Base-by-base conservation (phyloP, 768 basidiomycete species). In the Strobilomyces echinocephalus region DNA sequence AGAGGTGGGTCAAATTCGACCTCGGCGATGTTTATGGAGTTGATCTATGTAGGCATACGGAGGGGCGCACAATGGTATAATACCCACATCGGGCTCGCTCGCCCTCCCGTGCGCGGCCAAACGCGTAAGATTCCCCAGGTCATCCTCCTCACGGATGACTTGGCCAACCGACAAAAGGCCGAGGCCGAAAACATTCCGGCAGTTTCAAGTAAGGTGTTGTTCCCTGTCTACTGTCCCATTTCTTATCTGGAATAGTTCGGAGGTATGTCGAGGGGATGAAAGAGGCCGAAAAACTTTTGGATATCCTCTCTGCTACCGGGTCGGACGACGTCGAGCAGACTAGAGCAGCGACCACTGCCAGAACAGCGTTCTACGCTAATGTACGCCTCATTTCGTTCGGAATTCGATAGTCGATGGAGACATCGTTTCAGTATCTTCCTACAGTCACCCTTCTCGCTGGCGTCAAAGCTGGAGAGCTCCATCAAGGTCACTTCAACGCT, bases 401-500 rank as follows among this genome's bases (percentile, higher is more conserved):
- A 28, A 12, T 35, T 16, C 1, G 30, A 10, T 33, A n/a, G 36
- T 14, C 31, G 24, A 53, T 28, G 18, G 34, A 53, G 48, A 45
- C 41, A 24, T 50, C 34, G 1, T 33, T 45, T 5, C 48, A 98
- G 92, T 95, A 98, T 67, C 74, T 97, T 15, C 76, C 93, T 0
- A 76, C 79, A 9, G 77, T 84, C 0, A 83, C 81, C 0, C 70
- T 97, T 9, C 64, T 83, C 36, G 90, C 93, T 10, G 95, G 93
- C 1, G 77, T 97, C 52, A 95, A 94, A 68, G 80, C 82, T 4
- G 91, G 91, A 2, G 75, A 85, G 39, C 79, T 95, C 4, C 82
- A 92, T 63, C 92, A 97, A 72, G 97, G 97, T 0, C 86, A 95
- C 66, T 99, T 95, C 73, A 93, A 89, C 63, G 91, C 94, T 3